phyloP scores from a whole-genome alignment of 2,329 filamentous ascomycete genomes.

The Penicillium frequentans region DNA sequence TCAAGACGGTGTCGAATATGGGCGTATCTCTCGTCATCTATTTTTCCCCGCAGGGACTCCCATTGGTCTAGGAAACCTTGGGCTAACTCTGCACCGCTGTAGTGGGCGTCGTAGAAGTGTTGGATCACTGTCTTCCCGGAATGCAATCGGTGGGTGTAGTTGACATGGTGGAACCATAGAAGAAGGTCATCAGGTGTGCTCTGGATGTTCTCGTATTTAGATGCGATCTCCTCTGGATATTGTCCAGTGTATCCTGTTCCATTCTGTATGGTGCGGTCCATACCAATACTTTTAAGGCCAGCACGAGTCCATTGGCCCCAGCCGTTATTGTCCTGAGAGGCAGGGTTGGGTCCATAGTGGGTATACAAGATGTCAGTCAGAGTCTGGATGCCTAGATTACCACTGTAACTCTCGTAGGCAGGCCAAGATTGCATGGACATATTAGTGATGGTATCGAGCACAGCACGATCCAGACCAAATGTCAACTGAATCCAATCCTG shows the following conservation, averaged over 20 bases:
- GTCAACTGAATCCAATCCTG: constrained; percentile 68
- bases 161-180: constrained; percentile 74
- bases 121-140: constrained; percentile 68
- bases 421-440: constrained; percentile 71
- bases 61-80: constrained; percentile 52
- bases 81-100: constrained; percentile 58
- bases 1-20: constrained; percentile 59
- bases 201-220: constrained; percentile 58
- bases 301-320: constrained; percentile 75
- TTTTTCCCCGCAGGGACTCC: constrained; percentile 19
- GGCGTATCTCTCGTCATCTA: constrained; percentile 29
- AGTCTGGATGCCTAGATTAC: constrained; percentile 70
- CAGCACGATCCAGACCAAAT: constrained; percentile 55
- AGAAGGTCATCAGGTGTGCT: constrained; percentile 68
- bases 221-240: constrained; percentile 62
- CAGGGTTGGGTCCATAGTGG: constrained; percentile 68
- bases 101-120: constrained; percentile 66
- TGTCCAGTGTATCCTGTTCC: constrained; percentile 67
- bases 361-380: constrained; percentile 66
- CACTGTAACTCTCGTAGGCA: constrained; percentile 69
- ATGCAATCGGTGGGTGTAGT: constrained; percentile 63
- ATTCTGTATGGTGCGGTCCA: constrained; percentile 69
- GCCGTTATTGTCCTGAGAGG: constrained; percentile 64
- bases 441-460: constrained; percentile 60
- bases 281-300: constrained; percentile 60